Evolutionary conservation across 768 basidiomycete genomes (phyloP).

Genomic region (Trametopsis cervina): DNA sequence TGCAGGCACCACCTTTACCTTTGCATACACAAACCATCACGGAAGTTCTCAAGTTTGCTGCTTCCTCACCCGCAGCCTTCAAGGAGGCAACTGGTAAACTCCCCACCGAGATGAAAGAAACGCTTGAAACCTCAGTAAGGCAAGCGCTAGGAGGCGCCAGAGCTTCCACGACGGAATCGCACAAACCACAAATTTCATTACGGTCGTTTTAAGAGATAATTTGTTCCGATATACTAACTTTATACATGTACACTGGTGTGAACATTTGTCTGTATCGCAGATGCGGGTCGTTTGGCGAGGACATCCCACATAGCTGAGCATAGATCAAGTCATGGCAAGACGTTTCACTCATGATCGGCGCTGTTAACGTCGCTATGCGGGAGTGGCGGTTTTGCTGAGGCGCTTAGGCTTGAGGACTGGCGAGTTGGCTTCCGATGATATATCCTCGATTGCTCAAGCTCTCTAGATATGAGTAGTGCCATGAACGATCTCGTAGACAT

Average conservation of each 20-base stretch:
- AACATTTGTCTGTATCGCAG: not conserved
- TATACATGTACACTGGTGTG: not conserved
- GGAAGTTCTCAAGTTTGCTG: conserved; percentile 68
- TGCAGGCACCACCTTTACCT: conserved; percentile 33
- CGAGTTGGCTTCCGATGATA: too few relatives aligned
- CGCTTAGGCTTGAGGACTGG: too few relatives aligned
- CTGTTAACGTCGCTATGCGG: too few relatives aligned
- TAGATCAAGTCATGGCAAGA: too few relatives aligned
- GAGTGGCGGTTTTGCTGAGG: too few relatives aligned
- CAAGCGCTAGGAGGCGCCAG: conserved; percentile 54
- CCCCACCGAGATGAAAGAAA: conserved; percentile 46
- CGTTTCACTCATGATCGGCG: too few relatives aligned
- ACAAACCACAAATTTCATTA: conserved; percentile 75
- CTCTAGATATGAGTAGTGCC: too few relatives aligned
- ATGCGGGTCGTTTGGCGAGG: not conserved
- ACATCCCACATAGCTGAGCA: not conserved
- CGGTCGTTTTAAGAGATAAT: conserved; percentile 46
- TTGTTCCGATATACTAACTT: not conserved
- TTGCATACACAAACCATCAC: conserved; percentile 53
- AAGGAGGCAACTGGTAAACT: conserved; percentile 76
- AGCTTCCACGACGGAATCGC: conserved; percentile 27
- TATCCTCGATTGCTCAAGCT: too few relatives aligned
- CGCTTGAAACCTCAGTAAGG: conserved; percentile 73
- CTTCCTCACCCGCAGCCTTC: conserved; percentile 67
- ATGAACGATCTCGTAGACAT: too few relatives aligned